phyloP scores from a whole-genome alignment of 2,329 filamentous ascomycete genomes.

The Aspergillus hiratsukae region DNA sequence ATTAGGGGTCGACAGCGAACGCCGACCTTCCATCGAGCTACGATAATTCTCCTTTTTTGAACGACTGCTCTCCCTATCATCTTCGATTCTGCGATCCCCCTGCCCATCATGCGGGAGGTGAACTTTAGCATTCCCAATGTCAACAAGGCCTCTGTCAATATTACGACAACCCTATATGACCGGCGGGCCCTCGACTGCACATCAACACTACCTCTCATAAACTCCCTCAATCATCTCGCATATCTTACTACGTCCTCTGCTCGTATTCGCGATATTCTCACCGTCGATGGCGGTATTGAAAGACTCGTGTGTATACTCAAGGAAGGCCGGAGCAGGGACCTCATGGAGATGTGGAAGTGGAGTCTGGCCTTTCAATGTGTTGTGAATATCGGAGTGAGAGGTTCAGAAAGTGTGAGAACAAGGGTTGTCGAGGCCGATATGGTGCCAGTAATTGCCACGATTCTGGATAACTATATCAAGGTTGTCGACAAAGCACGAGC shows the following conservation, averaged over 20 bases:
- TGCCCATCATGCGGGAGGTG: constrained; percentile 88
- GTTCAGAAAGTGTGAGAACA: constrained; percentile 89
- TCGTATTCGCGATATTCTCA: constrained; percentile 94
- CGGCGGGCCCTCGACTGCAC: constrained; percentile 96
- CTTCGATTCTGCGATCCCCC: background rate
- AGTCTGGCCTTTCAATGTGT: constrained; percentile 98
- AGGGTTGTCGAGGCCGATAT: constrained; percentile 97
- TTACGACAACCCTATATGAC: constrained; percentile 97
- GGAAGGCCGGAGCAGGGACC: constrained; percentile 90
- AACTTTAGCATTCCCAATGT: constrained; percentile 99
- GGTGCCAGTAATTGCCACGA: constrained; percentile 97
- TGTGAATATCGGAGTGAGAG: constrained; percentile 95
- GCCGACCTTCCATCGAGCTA: background rate
- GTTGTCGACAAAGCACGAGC: constrained; percentile 89
- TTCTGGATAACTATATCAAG: constrained; percentile 97
- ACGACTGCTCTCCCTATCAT: background rate
- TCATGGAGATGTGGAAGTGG: constrained; percentile 99
- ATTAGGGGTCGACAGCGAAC: background rate
- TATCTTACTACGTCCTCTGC: constrained; percentile 98
- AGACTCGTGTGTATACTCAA: constrained; percentile 95
- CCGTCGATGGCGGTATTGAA: constrained; percentile 97
- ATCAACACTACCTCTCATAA: constrained; percentile 94
- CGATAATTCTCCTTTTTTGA: background rate
- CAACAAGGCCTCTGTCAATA: constrained; percentile 98
- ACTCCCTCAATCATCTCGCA: constrained; percentile 96